phyloP scores from a whole-genome alignment of 2,329 filamentous ascomycete species.

The Neonectria hederae region DNA sequence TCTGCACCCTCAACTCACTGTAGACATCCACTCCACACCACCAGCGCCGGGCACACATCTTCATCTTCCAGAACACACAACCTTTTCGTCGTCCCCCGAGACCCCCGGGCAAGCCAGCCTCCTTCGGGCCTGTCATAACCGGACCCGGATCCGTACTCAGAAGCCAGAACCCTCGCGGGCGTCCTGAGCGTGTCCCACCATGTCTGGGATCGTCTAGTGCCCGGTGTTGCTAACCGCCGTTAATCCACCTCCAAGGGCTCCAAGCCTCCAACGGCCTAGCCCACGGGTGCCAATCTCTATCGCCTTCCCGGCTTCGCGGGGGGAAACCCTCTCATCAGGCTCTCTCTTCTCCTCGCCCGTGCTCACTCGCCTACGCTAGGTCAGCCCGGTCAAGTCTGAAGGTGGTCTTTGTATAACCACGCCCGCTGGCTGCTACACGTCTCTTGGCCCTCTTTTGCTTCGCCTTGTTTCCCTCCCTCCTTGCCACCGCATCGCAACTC shows the following conservation, averaged over 20 bases:
- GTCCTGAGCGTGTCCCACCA: conserved; percentile 11
- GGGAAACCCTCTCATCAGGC: conserved; percentile 13
- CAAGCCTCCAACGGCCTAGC: neutral
- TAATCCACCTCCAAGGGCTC: neutral
- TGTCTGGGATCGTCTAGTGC: conserved; percentile 11
- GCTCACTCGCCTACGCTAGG: conserved; percentile 17
- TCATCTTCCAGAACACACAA: conserved; percentile 1
- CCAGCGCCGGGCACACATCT: too few relatives aligned
- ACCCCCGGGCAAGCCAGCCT: neutral
- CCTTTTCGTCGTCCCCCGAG: neutral
- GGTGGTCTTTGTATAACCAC: conserved; percentile 25
- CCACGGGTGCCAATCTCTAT: conserved; percentile 23
- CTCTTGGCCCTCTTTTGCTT: conserved; percentile 6
- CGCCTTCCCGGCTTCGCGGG: conserved; percentile 21
- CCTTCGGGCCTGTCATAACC: neutral
- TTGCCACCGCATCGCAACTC: conserved; percentile 18
- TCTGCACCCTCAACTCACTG: neutral
- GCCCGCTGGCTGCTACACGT: conserved; percentile 10
- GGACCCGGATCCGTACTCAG: neutral
- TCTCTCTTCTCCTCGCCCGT: conserved; percentile 12
- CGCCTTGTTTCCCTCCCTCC: conserved; percentile 9
- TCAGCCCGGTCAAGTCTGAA: conserved; percentile 13
- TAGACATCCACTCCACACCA: conserved; percentile 3
- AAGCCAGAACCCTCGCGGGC: neutral
- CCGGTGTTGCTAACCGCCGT: neutral